These are phyloP conservation scores for Coriaria nepalensis DNA, from an alignment of 306 rosid genomes.

Conservation along the genomic window DNA sequence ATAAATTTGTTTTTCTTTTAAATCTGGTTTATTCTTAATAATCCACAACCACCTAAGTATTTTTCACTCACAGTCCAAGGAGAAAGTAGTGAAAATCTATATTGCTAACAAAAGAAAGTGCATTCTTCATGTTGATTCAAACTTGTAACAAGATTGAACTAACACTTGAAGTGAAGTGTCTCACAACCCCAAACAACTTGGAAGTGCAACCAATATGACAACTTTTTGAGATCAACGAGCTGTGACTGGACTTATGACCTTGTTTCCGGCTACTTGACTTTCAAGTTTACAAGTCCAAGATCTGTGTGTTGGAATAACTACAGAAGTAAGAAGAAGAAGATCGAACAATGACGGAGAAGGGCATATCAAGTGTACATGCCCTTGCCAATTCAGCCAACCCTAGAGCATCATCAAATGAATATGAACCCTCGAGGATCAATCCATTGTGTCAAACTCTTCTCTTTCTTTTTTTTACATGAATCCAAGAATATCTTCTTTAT, in stretches of 20 bases:
- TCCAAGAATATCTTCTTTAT: slow-evolving; percentile 34
- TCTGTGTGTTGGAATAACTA: neutral
- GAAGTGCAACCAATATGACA: too few relatives aligned
- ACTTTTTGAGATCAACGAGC: slow-evolving; percentile 10
- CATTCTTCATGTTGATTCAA: too few relatives aligned
- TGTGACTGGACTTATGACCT: slow-evolving; percentile 3
- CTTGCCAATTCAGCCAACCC: slow-evolving; percentile 41
- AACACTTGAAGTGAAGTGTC: too few relatives aligned
- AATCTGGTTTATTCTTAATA: too few relatives aligned
- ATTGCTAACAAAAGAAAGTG: too few relatives aligned
- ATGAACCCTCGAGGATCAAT: slow-evolving; percentile 47
- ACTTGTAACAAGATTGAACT: too few relatives aligned
- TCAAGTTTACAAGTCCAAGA: slow-evolving; percentile 7
- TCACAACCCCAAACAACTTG: too few relatives aligned
- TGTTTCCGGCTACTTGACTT: slow-evolving; percentile 5
- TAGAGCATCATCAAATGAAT: slow-evolving; percentile 39
- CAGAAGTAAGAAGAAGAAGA: slow-evolving; percentile 2
- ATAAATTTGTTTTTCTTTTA: too few relatives aligned
- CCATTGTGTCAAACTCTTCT: slow-evolving; percentile 40
- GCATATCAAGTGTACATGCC: slow-evolving; percentile 41
- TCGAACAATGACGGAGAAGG: slow-evolving; percentile 18
- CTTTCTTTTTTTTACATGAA: slow-evolving; percentile 24
- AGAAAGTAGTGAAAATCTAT: too few relatives aligned
- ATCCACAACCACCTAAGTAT: too few relatives aligned
- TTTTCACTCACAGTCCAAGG: too few relatives aligned